Evolutionary conservation across 805 yeast species (phyloP), one percentile per base, ranked within the genome.

Genomic region (Candida xiaguanensis): DNA sequence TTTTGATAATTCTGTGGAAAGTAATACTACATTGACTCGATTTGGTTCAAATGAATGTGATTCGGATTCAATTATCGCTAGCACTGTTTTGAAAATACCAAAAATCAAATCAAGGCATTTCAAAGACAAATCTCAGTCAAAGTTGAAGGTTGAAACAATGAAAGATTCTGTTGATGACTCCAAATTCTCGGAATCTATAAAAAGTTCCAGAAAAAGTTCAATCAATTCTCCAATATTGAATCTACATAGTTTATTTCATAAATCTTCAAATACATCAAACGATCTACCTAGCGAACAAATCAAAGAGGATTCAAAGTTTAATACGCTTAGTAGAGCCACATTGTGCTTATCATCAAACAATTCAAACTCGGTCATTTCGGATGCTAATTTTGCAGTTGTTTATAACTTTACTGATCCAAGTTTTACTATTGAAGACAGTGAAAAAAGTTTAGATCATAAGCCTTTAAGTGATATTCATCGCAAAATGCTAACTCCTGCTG

Each of bases 341-440:
- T 42, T 63, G n/a, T 47, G 55, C 6, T 46, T 64, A 18, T 62
- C 68, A 2, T 63, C 68, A 5, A 61, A 57, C 40, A 63, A 54
- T 40, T 61, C 67, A 23, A 64, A 63, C 43, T 61, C 67, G 6
- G 44, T 40, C 15, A 52, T 64, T 16, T 41, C 63, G 0, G 68
- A 64, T 38, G 39, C 51, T 2, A 49, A 50, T 26, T 53, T 58
- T 37, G 70, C 67, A 5, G 44, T 51, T 44, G 46, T 59, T 3
- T 63, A 56, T 48, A 61, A 60, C 25, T 64, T 63, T 45, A 61
- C 68, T 0, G 59, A 61, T 33, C 61, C 65, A 0, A 59, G 52
- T 25, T 60, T 51, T 42, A 36, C 55, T 1, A 26, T 51, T 5
- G 67, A 61, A 12, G 59, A 53, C 11, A 17, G 32, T 5, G 66